A percentile compares a stretch with the other conserved stretches of the same genome.
These are phyloP conservation scores for Elongisporangium anandrum DNA, from an alignment of 352 stramenopile species.

Conservation along the genomic window DNA sequence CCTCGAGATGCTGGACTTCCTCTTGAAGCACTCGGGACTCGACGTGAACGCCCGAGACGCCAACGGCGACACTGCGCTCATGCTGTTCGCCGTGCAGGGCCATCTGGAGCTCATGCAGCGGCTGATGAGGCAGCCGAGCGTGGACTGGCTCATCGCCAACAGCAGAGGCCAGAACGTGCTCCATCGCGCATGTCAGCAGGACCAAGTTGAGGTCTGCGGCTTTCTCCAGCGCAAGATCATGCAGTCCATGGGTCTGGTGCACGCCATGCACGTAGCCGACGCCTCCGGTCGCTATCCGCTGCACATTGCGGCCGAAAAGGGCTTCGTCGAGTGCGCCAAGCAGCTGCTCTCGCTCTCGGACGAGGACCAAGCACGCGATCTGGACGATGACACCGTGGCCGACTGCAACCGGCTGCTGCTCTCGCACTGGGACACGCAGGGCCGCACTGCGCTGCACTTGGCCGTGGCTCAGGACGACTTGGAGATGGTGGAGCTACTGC, in stretches of 20 bases:
- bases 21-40: slow-evolving; percentile 25
- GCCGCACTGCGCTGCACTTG: slow-evolving; percentile 32
- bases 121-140: slow-evolving; percentile 18
- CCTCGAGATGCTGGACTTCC: slow-evolving; percentile 49
- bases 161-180: slow-evolving; percentile 34
- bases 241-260: slow-evolving; percentile 11
- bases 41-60: slow-evolving; percentile 38
- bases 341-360: slow-evolving; percentile 25
- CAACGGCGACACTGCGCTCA: slow-evolving; percentile 40
- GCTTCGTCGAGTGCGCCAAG: slow-evolving; percentile 48
- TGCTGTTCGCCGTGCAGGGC: slow-evolving; percentile 49
- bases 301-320: slow-evolving; percentile 36
- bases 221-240: slow-evolving; percentile 31
- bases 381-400: background rate
- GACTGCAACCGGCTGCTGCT: slow-evolving; percentile 21
- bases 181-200: slow-evolving; percentile 52
- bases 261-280: slow-evolving; percentile 24
- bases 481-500: slow-evolving; percentile 24
- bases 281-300: slow-evolving; percentile 28
- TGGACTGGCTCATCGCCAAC: slow-evolving; percentile 21
- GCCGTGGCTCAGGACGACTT: slow-evolving; percentile 29
- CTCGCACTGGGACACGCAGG: slow-evolving; percentile 16
- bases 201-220: slow-evolving; percentile 54
- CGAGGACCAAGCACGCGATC: background rate
- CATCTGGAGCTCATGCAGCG: slow-evolving; percentile 39